Percentiles rank a stretch among this genome's conserved stretches.
Conservation (phyloP, 306 rosid species). For the Ormosia emarginata region DNA sequence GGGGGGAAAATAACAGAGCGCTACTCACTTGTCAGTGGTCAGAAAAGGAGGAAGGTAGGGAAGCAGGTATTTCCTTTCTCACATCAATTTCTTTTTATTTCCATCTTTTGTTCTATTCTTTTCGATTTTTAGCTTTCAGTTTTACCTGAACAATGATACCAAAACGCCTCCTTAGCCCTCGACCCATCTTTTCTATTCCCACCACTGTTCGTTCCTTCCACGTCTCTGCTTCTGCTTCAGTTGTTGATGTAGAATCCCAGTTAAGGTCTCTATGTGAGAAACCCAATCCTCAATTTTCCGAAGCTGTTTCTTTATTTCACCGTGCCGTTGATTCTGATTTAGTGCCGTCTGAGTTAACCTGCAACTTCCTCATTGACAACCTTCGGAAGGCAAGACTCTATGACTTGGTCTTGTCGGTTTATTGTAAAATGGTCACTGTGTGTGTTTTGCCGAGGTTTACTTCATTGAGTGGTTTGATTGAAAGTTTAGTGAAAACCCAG, state of each 20-base stretch:
- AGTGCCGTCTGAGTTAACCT: slow-evolving; percentile 37
- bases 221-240: slow-evolving; percentile 22
- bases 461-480: slow-evolving; percentile 53
- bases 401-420: slow-evolving; percentile 46
- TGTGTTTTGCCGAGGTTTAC: slow-evolving; percentile 43
- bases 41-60: no score
- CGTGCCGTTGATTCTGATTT: slow-evolving; percentile 39
- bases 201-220: not conserved
- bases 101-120: not conserved
- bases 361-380: slow-evolving; percentile 52
- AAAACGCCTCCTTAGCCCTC: slow-evolving; percentile 22
- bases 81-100: not conserved
- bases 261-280: slow-evolving; percentile 38
- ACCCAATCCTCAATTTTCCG: slow-evolving; percentile 36
- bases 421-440: slow-evolving; percentile 40
- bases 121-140: not conserved
- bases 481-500: slow-evolving; percentile 45
- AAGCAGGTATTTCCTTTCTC: not conserved
- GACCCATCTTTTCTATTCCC: not conserved
- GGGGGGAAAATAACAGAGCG: no score
- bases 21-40: no score
- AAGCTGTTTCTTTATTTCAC: slow-evolving; percentile 62
- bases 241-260: slow-evolving; percentile 34
- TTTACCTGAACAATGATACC: slow-evolving; percentile 16
- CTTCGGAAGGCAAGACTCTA: slow-evolving; percentile 47